Evolutionary conservation across 306 rosid species (phyloP), one percentile per base, ranked within the genome.

Genomic region (Parietaria judaica): DNA sequence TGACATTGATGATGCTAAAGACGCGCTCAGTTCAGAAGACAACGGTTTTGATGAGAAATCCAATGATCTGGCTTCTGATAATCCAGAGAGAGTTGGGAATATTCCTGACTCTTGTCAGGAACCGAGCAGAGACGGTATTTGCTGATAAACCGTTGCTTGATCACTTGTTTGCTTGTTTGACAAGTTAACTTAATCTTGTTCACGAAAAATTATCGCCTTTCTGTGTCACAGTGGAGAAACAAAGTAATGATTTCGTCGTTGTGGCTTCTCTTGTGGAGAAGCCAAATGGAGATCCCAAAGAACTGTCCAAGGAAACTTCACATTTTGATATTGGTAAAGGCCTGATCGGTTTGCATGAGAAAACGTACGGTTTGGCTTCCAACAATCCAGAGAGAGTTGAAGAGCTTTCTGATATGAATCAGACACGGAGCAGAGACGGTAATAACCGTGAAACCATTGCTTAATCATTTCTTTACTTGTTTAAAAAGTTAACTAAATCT

Each of bases 361-460:
- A 83, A 66, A 55, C 47, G 37, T 17, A 15, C 3, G 38, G 37
- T 17, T 57, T 60, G 48, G 71, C 61, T 70, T 68, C 73, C 56
- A 62, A 59, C 60, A 66, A 45, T 39, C 66, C 68, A 60, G 38
- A 56, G 53, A 70, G 60, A 56, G 53, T 41, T 60, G 63, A 36
- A 49, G 53, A 49, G 9, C 1, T 56, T 16, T 41, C 58, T 36
- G 35, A 50, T 46, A 56, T 34, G 8, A 52, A 62, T 23, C 66
- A 70, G 62, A 56, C 65, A 48, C 56, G 68, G 16, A 48, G 36
- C 56, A 66, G 45, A 70, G 44, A 52, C 64, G 83, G 79, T 76
- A 3, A 35, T 15, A 41, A n/a, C 8, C 34, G 15, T 13, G 31
- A 23, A 23, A 23, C 31, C 31, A 23, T 23, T 23, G 31, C 31